Base-by-base conservation (phyloP, 768 basidiomycete species). In the Termitomyces sp. region DNA sequence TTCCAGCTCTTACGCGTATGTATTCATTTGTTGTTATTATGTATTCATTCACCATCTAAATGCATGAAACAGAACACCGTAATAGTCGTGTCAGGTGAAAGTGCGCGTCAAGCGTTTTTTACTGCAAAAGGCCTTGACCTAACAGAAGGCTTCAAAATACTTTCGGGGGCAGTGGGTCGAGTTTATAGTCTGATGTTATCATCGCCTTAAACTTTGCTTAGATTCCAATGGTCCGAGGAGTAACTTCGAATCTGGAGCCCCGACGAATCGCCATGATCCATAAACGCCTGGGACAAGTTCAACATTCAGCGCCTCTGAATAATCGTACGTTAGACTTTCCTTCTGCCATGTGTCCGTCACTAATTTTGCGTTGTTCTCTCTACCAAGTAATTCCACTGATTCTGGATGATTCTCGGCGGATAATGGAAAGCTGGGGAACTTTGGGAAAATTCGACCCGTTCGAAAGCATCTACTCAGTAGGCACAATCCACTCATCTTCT, bases 221-320 rank as follows among this genome's bases (percentile, higher is more conserved):
- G 88, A 84, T 91, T 58, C 88, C 88, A 58, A 81, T 87, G 77
- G 79, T 89, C 61, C 79, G 77, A 62, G 87, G 88, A 41, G 83
- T 90, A 45, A 90, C 88, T 24, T 83, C 86, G 56, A 79, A 85
- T 67, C 76, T 89, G 43, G 81, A 85, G 61, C 75, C 77, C 50
- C 78, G 77, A 58, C 74, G 80, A 59, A 77, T 89, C 66, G 70
- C 81, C 26, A 72, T 78, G 61, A 89, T 90, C 54, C 84, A 89
- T 70, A 88, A 83, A 66, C 85, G 88, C 59, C 78, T 91, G 37
- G 76, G 77, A 24, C 74, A 76, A 37, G 75, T 82, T 41, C 88
- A 90, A 66, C 78, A 76, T 60, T 81, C 83, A 61, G 82, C 81
- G 38, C 76, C 80, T 50, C 73, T 91, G 46, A 75, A 73, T 58